These are phyloP conservation scores for Myxozyma melibiosi DNA, from an alignment of 805 yeast genomes.

Conservation along the genomic window DNA sequence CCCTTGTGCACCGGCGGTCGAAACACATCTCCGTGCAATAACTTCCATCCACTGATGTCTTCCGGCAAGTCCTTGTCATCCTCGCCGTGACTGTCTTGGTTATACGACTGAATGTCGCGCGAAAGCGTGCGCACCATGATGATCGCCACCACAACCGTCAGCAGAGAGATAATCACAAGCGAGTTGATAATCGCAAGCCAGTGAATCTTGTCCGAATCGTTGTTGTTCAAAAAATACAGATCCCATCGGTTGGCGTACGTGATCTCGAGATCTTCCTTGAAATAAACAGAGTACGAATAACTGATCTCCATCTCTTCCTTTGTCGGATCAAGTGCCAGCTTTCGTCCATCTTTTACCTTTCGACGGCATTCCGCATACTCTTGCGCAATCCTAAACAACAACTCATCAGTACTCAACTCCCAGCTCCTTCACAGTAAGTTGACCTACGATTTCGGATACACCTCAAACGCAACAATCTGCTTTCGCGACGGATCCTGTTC, in stretches of 20 bases:
- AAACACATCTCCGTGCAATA: slow-evolving; percentile 56
- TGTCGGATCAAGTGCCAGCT: slow-evolving; percentile 55
- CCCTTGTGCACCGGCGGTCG: slow-evolving; percentile 53
- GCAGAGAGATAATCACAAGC: slow-evolving; percentile 60
- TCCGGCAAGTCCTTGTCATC: slow-evolving; percentile 35
- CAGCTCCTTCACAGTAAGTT: too few species aligned
- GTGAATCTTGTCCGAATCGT: slow-evolving; percentile 58
- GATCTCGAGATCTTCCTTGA: slow-evolving; percentile 77
- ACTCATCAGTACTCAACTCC: slow-evolving; percentile 35
- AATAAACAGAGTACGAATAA: slow-evolving; percentile 81
- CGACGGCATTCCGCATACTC: slow-evolving; percentile 67
- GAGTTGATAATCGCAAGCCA: slow-evolving; percentile 80
- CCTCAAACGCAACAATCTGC: slow-evolving; percentile 81
- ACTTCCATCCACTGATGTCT: slow-evolving; percentile 53
- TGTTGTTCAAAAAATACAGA: slow-evolving; percentile 61
- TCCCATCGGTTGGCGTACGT: slow-evolving; percentile 75
- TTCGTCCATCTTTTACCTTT: slow-evolving; percentile 56
- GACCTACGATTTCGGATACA: slow-evolving; percentile 77
- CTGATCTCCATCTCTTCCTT: slow-evolving; percentile 53
- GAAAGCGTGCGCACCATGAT: slow-evolving; percentile 60
- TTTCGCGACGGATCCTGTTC: slow-evolving; percentile 41
- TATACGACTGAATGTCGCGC: slow-evolving; percentile 50
- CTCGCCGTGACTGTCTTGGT: slow-evolving; percentile 35
- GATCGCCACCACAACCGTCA: slow-evolving; percentile 65
- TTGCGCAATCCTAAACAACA: slow-evolving; percentile 2